phyloP scores from a whole-genome alignment of 257 asterid species.

The Plantago elongata region DNA sequence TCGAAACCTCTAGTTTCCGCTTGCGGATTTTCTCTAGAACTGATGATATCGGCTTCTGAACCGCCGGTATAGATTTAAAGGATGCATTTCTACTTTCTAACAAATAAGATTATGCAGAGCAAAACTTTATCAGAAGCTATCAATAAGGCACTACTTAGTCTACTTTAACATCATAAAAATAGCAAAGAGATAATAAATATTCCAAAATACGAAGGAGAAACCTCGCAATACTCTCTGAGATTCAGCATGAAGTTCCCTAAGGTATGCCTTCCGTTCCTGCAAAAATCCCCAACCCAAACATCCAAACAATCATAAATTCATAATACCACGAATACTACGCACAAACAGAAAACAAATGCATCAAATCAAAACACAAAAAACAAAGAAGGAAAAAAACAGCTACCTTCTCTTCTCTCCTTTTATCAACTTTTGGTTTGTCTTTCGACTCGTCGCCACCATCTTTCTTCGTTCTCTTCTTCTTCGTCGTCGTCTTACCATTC shows the following conservation, averaged over 20 bases:
- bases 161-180: too few relatives aligned
- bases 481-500: constrained; percentile 32
- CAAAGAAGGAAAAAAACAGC: not conserved
- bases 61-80: constrained; percentile 60
- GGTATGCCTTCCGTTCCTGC: constrained; percentile 63
- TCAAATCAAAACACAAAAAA: not conserved
- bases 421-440: constrained; percentile 22
- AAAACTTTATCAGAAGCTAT: constrained; percentile 1
- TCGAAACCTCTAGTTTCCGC: constrained; percentile 73
- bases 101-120: not conserved
- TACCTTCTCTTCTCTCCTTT: constrained; percentile 73
- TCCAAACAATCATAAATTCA: not conserved
- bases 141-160: not conserved
- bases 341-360: not conserved
- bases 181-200: not conserved
- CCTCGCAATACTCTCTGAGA: constrained; percentile 86
- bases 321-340: not conserved
- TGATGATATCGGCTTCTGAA: constrained; percentile 79
- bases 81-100: constrained; percentile 71
- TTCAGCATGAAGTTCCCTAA: constrained; percentile 81
- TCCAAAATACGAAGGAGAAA: constrained; percentile 15
- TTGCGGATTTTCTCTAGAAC: constrained; percentile 81
- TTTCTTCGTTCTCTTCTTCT: constrained; percentile 35
- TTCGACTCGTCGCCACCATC: constrained; percentile 25
- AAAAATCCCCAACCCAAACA: constrained; percentile 13